Evolutionary conservation across 805 yeast species (phyloP), one percentile per base, ranked within the genome.

Genomic region (Torulaspora gathmanii): DNA sequence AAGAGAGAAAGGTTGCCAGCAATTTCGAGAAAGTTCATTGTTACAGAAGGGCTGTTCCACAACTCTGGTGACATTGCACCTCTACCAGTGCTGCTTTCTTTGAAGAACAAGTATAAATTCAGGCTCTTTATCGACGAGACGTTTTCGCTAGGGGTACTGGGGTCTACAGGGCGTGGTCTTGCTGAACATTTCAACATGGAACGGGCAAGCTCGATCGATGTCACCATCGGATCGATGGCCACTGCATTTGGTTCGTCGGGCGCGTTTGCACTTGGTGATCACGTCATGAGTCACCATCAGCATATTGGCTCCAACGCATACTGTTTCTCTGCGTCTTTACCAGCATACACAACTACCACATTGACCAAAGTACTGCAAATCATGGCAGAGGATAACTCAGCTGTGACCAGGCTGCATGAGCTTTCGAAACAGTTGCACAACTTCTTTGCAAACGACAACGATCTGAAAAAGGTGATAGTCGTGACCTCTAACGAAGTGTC

Each of bases 271-370:
- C 85, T 86, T 23, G 99, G 98, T 46, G 83, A 78, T 33, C 66
- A 70, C 20, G 83, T 83, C 44, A 87, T 93, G 88, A 79, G 89
- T 27, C 82, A 82, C 55, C 96, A 91, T 69, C 99, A 93, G 73
- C 80, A 95, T 64, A 83, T 93, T 57, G 84, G 88, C 19, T 86
- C 95, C 11, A 74, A 75, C 53, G 96, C 96, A 2, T 93, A 88
- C 63, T 93, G 93, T 49, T 93, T 87, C 64, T 85, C 95, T 58
- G 99, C 99, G 6, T 78, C 96, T 1, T 77, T 91, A 62, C 98
- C 99, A 10, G 95, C 97, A 19, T 91, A 85, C 66, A 77, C 88
- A 34, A 95, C 95, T 1, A 75, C 71, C 45, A 80, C 82, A 2
- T 77, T 77, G 1, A 75, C 86, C 1, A 71, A 71, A 42, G 75